Conservation (phyloP, 73 alveolate genomes). For the Paramecium tetraurelia region DNA sequence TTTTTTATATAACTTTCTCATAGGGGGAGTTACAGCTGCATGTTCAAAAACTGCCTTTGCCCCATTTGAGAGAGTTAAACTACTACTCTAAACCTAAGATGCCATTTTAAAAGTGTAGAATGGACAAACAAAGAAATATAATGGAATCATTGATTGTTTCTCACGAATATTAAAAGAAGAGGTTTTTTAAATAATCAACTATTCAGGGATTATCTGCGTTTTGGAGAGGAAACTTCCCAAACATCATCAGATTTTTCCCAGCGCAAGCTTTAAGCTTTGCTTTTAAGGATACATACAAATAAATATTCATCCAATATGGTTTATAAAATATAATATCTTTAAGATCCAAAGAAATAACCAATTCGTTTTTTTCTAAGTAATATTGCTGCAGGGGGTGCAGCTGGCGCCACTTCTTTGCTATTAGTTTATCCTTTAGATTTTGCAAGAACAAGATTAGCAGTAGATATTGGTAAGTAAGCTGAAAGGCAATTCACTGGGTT, state of each 20-base stretch:
- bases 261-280: conserved; percentile 94
- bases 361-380: conserved; percentile 83
- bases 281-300: conserved; percentile 83
- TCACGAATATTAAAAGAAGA: conserved; percentile 68
- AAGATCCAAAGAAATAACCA: conserved; percentile 75
- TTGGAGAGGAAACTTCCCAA: conserved; percentile 96
- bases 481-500: conserved; percentile 87
- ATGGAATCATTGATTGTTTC: conserved; percentile 82
- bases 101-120: conserved; percentile 69
- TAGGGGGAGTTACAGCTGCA: conserved; percentile 94
- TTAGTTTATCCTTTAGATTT: conserved; percentile 92
- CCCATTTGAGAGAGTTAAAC: conserved; percentile 96
- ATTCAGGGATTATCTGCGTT: conserved; percentile 81
- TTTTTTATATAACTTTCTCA: background rate
- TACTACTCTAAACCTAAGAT: conserved; percentile 89
- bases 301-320: conserved; percentile 70
- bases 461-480: conserved; percentile 84
- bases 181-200: background rate
- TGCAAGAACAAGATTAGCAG: conserved; percentile 93
- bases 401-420: conserved; percentile 88
- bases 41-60: conserved; percentile 90
- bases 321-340: background rate
- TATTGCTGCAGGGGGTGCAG: conserved; percentile 89
- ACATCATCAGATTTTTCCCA: conserved; percentile 86
- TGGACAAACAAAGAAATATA: conserved; percentile 75